These are phyloP conservation scores for Thalia dealbata DNA, from an alignment of 176 grass and related monocot genomes.

Conservation along the genomic window DNA sequence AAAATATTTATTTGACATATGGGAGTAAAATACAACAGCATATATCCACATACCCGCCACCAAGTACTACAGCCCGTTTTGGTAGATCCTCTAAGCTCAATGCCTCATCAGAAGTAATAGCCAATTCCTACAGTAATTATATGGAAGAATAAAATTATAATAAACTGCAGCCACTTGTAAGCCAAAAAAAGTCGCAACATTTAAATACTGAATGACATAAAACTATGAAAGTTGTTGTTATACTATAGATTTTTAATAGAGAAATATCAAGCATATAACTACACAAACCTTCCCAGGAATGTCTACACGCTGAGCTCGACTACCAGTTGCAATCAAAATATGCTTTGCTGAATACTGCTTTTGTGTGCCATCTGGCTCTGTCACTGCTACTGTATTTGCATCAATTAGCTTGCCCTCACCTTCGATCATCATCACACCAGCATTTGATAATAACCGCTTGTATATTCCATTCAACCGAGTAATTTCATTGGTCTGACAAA, in stretches of 20 bases:
- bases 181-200: not conserved
- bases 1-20: not conserved
- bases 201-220: no score
- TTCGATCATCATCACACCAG: constrained; percentile 81
- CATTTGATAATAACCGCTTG: constrained; percentile 51
- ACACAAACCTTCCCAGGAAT: constrained; percentile 83
- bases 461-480: constrained; percentile 69
- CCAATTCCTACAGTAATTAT: constrained; percentile 85
- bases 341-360: constrained; percentile 54
- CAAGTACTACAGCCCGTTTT: constrained; percentile 75
- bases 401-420: constrained; percentile 68
- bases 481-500: constrained; percentile 71
- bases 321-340: constrained; percentile 80
- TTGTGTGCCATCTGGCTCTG: constrained; percentile 48
- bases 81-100: constrained; percentile 92
- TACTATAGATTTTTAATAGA: not conserved
- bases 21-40: not conserved
- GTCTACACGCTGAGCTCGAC: constrained; percentile 49
- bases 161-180: not conserved
- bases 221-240: not conserved
- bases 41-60: constrained; percentile 50
- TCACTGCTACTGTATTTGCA: constrained; percentile 66
- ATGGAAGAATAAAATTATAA: not conserved
- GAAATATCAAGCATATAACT: not conserved
- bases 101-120: constrained; percentile 95